phyloP scores from a whole-genome alignment of 352 stramenopile genomes.

The Thraustotheca clavata region DNA sequence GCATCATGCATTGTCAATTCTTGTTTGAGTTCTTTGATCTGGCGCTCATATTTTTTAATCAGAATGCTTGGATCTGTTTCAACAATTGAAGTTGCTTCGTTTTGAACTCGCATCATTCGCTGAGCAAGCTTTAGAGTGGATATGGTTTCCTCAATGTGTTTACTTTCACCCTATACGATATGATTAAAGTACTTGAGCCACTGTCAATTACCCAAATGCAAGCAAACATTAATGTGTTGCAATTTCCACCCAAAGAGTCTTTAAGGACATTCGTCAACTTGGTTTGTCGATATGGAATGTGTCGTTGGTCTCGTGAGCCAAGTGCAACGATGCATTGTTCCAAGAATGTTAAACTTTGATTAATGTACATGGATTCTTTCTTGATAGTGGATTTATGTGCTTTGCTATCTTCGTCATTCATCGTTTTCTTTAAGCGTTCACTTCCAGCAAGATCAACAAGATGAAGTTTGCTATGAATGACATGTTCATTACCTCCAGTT shows the following conservation, averaged over 20 bases:
- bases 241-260: constrained; percentile 93
- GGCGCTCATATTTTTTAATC: constrained; percentile 85
- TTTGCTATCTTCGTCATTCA: constrained; percentile 40
- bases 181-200: not conserved
- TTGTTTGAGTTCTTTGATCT: constrained; percentile 89
- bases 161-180: constrained; percentile 56
- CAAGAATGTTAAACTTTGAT: constrained; percentile 93
- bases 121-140: constrained; percentile 89
- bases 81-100: constrained; percentile 77
- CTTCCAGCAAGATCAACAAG: constrained; percentile 93
- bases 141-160: constrained; percentile 90
- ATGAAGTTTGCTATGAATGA: constrained; percentile 86
- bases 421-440: constrained; percentile 91
- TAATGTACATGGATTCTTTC: constrained; percentile 97
- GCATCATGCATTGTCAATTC: constrained; percentile 92
- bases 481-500: constrained; percentile 55
- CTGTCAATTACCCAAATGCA: constrained; percentile 73
- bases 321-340: constrained; percentile 92
- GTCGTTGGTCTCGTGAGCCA: constrained; percentile 46
- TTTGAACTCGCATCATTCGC: constrained; percentile 92
- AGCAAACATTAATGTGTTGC: constrained; percentile 92
- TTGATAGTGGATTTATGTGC: constrained; percentile 73
- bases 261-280: constrained; percentile 93
- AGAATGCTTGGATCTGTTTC: constrained; percentile 79
- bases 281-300: constrained; percentile 91